Conservation (phyloP, 2,329 filamentous ascomycete species). For the Trichophyton verrucosum region DNA sequence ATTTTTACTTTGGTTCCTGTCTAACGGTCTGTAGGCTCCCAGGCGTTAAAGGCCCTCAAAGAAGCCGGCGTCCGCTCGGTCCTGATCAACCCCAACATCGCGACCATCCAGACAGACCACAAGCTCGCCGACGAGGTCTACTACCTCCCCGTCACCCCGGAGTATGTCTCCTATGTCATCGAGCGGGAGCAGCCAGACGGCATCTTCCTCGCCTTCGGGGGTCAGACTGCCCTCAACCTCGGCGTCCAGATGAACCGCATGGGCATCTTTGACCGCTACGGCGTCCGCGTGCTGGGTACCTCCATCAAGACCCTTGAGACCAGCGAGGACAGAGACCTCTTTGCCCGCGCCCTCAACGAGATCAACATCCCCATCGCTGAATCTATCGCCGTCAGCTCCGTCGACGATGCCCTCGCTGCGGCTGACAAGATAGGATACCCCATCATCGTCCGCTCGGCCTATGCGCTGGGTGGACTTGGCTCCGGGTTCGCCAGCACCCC, state of each 20-base stretch:
- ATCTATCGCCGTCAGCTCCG: conserved; percentile 79
- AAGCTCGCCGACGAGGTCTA: conserved; percentile 93
- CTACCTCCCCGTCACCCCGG: conserved; percentile 92
- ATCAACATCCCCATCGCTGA: conserved; percentile 96
- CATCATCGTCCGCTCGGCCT: conserved; percentile 94
- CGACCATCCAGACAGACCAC: conserved; percentile 96
- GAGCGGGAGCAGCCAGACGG: conserved; percentile 92
- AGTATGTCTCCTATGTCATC: conserved; percentile 96
- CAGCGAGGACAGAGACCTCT: conserved; percentile 90
- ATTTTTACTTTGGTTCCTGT: no score
- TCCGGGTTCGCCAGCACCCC: conserved; percentile 91
- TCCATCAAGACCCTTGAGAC: conserved; percentile 89
- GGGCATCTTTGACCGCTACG: conserved; percentile 89
- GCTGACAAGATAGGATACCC: conserved; percentile 84
- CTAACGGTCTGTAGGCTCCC: conserved; percentile 54
- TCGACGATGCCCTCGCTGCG: conserved; percentile 84
- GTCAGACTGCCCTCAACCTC: conserved; percentile 91
- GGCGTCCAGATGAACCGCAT: conserved; percentile 95
- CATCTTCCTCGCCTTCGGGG: conserved; percentile 93
- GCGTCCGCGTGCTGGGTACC: conserved; percentile 89
- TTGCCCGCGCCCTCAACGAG: conserved; percentile 88
- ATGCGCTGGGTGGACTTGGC: conserved; percentile 87
- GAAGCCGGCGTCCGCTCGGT: conserved; percentile 86
- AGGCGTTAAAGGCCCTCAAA: conserved; percentile 92
- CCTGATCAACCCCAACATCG: conserved; percentile 95